Base-by-base conservation (phyloP, 768 basidiomycete genomes). In the Dioszegia aurantiaca region DNA sequence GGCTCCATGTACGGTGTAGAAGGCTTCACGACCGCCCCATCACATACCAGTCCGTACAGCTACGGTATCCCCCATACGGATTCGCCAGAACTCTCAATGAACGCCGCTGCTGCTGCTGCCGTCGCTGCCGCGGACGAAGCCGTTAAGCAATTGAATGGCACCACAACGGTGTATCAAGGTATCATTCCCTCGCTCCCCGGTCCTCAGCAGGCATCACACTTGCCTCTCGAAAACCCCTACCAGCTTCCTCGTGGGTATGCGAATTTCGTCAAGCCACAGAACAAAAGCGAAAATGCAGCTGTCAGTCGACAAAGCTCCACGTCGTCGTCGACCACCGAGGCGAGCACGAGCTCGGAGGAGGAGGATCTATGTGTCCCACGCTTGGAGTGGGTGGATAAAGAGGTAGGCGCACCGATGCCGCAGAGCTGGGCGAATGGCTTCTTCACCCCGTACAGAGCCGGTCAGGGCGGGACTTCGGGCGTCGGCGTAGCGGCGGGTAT, bases 1-100 rank as follows among this genome's bases (percentile, higher is more conserved):
- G 68, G 70, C 40, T 69, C 70, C 5, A 65, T 64, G 42, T 72
- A 72, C 41, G 70, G 70, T 28, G 48, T 62, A 10, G 70, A 72
- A n/a, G 70, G 70, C 16, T 72, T 72, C 36, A 51, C 55, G 11
- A 54, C 30, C 9, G 51, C 51, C 9, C 51, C 51, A 19, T 2
- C 23, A 16, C 51, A 53, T 40, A 41, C 33, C 24, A 53, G 51
- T 40, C 51, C 51, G 6, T 53, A 53, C 37, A 24, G 37, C 24
- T 39, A 11, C 45, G 42, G 11, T 9, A 65, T 33, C 8, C 52
- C 48, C 17, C 51, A 55, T 19, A 41, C 44, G 16, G 58, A 44
- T 43, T 56, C 57, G 3, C 43, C 24, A 12, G 62, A 62, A n/a
- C 47, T 64, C 8, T 47, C 60, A 8, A 41, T 70, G 24, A 60